A percentile compares a stretch with the other conserved stretches of the same genome.
Evolutionary conservation across 352 stramenopile genomes (phyloP).

Genomic region (Aphanomyces cochlioides): DNA sequence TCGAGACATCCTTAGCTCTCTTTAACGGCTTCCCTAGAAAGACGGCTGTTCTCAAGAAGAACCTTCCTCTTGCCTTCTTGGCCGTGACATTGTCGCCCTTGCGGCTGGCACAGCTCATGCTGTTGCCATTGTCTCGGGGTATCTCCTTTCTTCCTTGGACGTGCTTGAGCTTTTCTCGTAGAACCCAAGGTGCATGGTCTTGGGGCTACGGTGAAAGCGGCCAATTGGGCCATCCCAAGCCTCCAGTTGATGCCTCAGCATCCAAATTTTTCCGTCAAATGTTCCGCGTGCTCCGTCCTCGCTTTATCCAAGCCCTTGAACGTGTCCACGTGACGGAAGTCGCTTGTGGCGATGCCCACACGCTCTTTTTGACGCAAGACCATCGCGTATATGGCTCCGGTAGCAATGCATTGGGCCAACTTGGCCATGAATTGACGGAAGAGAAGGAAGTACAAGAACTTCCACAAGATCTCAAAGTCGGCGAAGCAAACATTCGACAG

Average conservation of each 20-base stretch:
- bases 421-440: slow-evolving; percentile 39
- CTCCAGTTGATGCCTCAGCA: slow-evolving; percentile 42
- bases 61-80: slow-evolving; percentile 63
- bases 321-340: slow-evolving; percentile 54
- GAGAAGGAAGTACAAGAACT: slow-evolving; percentile 36
- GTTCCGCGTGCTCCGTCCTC: slow-evolving; percentile 62
- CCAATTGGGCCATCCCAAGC: slow-evolving; percentile 67
- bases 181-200: slow-evolving; percentile 63
- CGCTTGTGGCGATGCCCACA: slow-evolving; percentile 64
- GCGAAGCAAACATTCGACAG: neutral
- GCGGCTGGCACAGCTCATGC: slow-evolving; percentile 58
- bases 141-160: neutral
- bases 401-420: slow-evolving; percentile 68
- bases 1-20: too few relatives aligned
- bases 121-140: slow-evolving; percentile 52
- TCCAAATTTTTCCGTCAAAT: slow-evolving; percentile 79
- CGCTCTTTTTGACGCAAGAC: slow-evolving; percentile 59
- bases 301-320: slow-evolving; percentile 43
- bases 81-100: slow-evolving; percentile 59
- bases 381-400: slow-evolving; percentile 63
- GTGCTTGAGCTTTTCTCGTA: slow-evolving; percentile 25
- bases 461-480: slow-evolving; percentile 30
- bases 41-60: slow-evolving; percentile 36
- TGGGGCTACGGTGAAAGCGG: slow-evolving; percentile 69
- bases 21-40: neutral